Base-by-base conservation (phyloP, 75 land plant genomes). In the Azolla pinnata region DNA sequence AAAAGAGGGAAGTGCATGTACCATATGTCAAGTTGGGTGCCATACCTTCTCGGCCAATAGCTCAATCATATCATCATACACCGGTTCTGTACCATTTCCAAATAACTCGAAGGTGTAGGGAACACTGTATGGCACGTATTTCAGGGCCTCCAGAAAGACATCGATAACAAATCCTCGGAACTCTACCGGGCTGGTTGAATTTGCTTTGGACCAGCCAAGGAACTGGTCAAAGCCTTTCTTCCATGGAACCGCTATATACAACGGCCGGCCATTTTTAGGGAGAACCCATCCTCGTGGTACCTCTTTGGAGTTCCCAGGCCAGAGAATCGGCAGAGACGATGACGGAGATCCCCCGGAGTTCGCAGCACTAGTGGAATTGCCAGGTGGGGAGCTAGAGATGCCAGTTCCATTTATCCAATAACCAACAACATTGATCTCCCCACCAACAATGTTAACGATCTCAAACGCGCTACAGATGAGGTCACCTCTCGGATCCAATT, bases 271-370 rank as follows among this genome's bases (percentile, higher is more conserved):
- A 66, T 77, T 82, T 29, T 71, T 73, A 29, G 83, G 85, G 34
- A 82, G 71, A 25, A 77, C 80, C 89, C 89, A 85, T 44, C 89
- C 89, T n/a, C 85, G 78, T 40, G 89, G 89, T n/a, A 57, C 59
- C 33, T 8, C 14, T 28, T 40, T 42, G 19, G 77, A 60, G n/a
- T 64, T 71, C 12, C 89, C 89, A 31, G 89, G 89, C 89, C 89
- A 85, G 29, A 85, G 62, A 27, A 79, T 77, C 67, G 58, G 54
- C 2, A 52, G 29, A 25, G 35, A 57, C 9, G 59, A 2, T 4
- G 32, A 18, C 14, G 16, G 2, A 31, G 32, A 4, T 12, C n/a
- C 19, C 2, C 2, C 20, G 33, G 44, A 18, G 52, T 31, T 29
- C 1, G 78, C 82, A 29, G 60, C 76, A 54, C 77, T 56, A 10